Evolutionary conservation across 2,329 filamentous ascomycete genomes (phyloP), one percentile per base, ranked within the genome.

Genomic region (Periconia sp.): DNA sequence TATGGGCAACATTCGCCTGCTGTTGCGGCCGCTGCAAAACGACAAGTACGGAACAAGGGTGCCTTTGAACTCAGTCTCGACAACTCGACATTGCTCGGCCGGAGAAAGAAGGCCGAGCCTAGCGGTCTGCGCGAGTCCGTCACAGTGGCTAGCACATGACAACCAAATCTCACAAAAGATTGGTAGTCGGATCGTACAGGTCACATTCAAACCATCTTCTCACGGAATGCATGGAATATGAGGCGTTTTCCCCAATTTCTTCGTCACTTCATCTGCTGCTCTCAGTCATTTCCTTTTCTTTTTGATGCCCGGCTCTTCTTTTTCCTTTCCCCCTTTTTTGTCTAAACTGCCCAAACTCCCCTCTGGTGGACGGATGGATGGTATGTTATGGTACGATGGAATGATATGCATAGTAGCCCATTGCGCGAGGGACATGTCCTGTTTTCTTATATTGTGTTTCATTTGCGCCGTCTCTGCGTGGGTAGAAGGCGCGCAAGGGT

Each of bases 1-100:
- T 97, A 96, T 64, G 92, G 92, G 2, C 92, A 96, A 70, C 93
- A 97, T 69, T 93, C 89, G 49, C 85, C 92, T 0, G 81, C 88
- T 1, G 89, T 97, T 0, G 90, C 92, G 0, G 88, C 90, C 0
- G 92, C 92, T 0, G 92, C 91, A 3, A 88, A 89, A 64, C 86
- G 90, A 66, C 91, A 91, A 68, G 91, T 94, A 53, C 82, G 81
- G 58, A 85, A 89, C 62, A 90, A 88, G 74, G 92, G 91, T 31
- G 86, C 89, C 0, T 99, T 99, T 62, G 94, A 99, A 75, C 82
- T 99, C 45, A 97, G 86, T 68, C 78, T 99, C 37, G 91, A 96
- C 60, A 94, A 94, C 52, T 90, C 94, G 1, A 97, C 92, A 1
- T 76, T 99, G 48, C 79, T 99, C 5, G 92, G 92, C 31, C 85